These are phyloP conservation scores for Ceratocystis cacaofunesta DNA, from an alignment of 2,329 filamentous ascomycete genomes.

Conservation along the genomic window DNA sequence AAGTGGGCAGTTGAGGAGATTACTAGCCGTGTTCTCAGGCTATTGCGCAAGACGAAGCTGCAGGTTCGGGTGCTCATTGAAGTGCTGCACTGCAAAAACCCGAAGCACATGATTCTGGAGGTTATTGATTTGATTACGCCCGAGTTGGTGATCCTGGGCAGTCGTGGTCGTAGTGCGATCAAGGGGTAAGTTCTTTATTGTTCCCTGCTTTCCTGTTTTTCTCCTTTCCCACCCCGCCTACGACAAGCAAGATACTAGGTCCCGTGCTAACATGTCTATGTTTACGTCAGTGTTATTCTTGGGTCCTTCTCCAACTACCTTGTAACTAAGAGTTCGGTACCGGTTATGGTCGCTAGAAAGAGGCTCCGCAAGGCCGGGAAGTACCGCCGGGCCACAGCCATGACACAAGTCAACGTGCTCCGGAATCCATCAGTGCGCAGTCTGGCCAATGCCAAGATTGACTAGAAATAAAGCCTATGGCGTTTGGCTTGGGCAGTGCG, in stretches of 20 bases:
- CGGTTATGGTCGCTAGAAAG: constrained; percentile 95
- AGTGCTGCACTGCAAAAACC: constrained; percentile 95
- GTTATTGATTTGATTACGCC: constrained; percentile 89
- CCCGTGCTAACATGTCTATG: constrained; percentile 22
- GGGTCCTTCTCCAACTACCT: constrained; percentile 97
- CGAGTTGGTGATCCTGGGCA: constrained; percentile 85
- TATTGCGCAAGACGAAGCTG: constrained; percentile 78
- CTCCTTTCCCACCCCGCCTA: neutral
- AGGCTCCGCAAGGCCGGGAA: constrained; percentile 76
- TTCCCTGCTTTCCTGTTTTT: neutral
- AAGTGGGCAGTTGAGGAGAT: constrained; percentile 69
- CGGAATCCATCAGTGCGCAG: constrained; percentile 51
- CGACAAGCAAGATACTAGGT: neutral
- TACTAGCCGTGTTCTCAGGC: constrained; percentile 66
- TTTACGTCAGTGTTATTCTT: constrained; percentile 56
- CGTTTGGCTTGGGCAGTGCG: neutral
- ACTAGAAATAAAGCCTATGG: constrained; percentile 31
- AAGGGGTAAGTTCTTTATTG: constrained; percentile 55
- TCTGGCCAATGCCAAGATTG: constrained; percentile 60
- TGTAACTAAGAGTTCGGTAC: constrained; percentile 89
- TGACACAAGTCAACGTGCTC: constrained; percentile 70
- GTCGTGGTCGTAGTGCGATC: constrained; percentile 74
- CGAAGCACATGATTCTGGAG: constrained; percentile 89
- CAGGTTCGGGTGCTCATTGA: constrained; percentile 91
- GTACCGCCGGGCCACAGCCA: constrained; percentile 49